Conservation (phyloP, 2,329 filamentous ascomycete species). For the Verticillium isaacii region DNA sequence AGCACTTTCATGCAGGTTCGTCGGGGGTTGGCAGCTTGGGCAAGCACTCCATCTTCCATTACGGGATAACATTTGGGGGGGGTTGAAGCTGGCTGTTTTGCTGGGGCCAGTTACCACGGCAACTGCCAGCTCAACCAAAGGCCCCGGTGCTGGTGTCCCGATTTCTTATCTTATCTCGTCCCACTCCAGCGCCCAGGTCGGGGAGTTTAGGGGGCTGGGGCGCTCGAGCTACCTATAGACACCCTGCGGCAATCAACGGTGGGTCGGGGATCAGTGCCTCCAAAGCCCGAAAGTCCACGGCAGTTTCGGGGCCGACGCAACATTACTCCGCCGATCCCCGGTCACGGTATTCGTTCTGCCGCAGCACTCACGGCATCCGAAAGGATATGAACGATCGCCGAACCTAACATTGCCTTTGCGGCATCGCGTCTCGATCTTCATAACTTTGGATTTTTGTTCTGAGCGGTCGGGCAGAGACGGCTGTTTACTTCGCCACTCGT, state of each 20-base stretch:
- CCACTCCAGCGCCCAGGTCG: too few relatives aligned
- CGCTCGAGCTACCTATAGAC: too few relatives aligned
- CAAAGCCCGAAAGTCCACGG: background rate
- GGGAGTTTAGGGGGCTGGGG: too few relatives aligned
- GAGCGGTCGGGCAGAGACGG: background rate
- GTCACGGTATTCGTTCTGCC: background rate
- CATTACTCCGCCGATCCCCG: background rate
- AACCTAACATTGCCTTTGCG: too few relatives aligned
- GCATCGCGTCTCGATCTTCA: too few relatives aligned
- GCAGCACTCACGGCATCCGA: too few relatives aligned
- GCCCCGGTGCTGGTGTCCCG: background rate
- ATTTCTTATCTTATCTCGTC: background rate
- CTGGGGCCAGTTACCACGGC: background rate
- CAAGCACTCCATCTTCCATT: background rate
- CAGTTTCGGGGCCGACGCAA: background rate
- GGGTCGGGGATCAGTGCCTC: background rate
- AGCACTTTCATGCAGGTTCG: background rate
- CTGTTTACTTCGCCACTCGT: background rate
- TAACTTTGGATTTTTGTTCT: too few relatives aligned
- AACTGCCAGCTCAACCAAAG: background rate
- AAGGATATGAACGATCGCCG: too few relatives aligned
- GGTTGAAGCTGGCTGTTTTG: too few relatives aligned
- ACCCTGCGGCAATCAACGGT: too few relatives aligned
- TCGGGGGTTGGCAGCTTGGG: background rate
- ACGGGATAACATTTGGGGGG: background rate